Evolutionary conservation across 345 rosid species (phyloP).

Genomic region (Eucalyptus globulus): DNA sequence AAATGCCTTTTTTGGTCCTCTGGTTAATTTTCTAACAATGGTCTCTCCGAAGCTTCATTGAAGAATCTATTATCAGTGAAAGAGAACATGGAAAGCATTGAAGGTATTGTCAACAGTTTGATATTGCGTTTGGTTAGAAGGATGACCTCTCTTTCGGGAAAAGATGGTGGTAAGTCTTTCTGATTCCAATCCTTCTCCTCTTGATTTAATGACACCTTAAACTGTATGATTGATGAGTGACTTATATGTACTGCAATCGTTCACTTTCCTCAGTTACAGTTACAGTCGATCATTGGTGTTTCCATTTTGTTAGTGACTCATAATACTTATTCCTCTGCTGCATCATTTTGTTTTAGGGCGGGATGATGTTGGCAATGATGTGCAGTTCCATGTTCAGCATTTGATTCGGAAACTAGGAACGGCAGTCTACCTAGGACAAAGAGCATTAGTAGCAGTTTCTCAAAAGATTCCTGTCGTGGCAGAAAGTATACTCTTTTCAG

Average conservation of each 20-base stretch:
- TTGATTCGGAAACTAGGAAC: constrained; percentile 69
- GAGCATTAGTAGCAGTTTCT: constrained; percentile 47
- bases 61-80: constrained; percentile 39
- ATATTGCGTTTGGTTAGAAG: constrained; percentile 40
- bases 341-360: constrained; percentile 15
- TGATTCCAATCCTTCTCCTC: not conserved
- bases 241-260: not conserved
- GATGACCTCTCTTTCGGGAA: constrained; percentile 44
- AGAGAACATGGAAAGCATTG: constrained; percentile 31
- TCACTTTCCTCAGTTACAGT: not conserved
- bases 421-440: constrained; percentile 65
- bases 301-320: not conserved
- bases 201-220: not conserved
- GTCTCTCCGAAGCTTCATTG: constrained; percentile 32
- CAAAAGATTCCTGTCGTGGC: constrained; percentile 52
- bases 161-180: constrained; percentile 22
- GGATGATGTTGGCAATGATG: constrained; percentile 15
- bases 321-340: not conserved
- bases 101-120: constrained; percentile 50
- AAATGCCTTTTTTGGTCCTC: not conserved
- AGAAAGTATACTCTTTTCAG: constrained; percentile 52
- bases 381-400: constrained; percentile 57
- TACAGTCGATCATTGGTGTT: not conserved
- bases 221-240: not conserved
- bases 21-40: not conserved